Conservation (phyloP, 2,329 filamentous ascomycete species). For the Cytospora schulzeri region DNA sequence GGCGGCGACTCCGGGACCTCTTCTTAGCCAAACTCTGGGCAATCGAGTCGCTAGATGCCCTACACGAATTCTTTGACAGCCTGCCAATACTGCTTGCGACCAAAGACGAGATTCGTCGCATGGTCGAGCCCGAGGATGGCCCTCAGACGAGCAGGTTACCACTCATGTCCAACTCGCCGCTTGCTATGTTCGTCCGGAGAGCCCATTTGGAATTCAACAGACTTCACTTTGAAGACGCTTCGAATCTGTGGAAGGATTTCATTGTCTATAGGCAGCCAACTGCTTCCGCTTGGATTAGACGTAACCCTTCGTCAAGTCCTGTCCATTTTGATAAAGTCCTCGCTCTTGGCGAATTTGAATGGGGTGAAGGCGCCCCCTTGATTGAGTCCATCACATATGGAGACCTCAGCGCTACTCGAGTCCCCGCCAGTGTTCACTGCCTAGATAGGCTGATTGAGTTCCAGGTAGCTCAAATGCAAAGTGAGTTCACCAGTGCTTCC, state of each 20-base stretch:
- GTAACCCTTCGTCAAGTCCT: constrained; percentile 60
- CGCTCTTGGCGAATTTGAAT: constrained; percentile 50
- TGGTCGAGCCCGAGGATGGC: constrained; percentile 55
- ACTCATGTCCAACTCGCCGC: constrained; percentile 72
- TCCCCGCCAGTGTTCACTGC: constrained; percentile 73
- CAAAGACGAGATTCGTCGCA: constrained; percentile 60
- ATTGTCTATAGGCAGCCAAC: constrained; percentile 80
- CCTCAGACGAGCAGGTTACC: constrained; percentile 54
- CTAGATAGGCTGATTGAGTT: constrained; percentile 82
- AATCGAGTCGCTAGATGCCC: constrained; percentile 76
- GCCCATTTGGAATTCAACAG: constrained; percentile 78
- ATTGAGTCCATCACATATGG: constrained; percentile 54
- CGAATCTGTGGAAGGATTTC: constrained; percentile 81
- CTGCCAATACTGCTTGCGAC: constrained; percentile 60
- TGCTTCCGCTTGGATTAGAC: constrained; percentile 64
- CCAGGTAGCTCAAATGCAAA: constrained; percentile 85
- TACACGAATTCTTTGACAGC: constrained; percentile 75
- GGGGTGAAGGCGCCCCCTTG: constrained; percentile 51
- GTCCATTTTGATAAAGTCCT: constrained; percentile 62
- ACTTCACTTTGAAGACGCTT: constrained; percentile 76
- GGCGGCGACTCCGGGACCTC: constrained; percentile 82
- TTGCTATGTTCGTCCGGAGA: constrained; percentile 79
- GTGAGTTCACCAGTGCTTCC: constrained; percentile 45
- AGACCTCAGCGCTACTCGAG: constrained; percentile 46
- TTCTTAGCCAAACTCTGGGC: constrained; percentile 82